A percentile compares a stretch with the other conserved stretches of the same genome.
Conservation (phyloP, 768 basidiomycete genomes). For the Lentinus brumalis region DNA sequence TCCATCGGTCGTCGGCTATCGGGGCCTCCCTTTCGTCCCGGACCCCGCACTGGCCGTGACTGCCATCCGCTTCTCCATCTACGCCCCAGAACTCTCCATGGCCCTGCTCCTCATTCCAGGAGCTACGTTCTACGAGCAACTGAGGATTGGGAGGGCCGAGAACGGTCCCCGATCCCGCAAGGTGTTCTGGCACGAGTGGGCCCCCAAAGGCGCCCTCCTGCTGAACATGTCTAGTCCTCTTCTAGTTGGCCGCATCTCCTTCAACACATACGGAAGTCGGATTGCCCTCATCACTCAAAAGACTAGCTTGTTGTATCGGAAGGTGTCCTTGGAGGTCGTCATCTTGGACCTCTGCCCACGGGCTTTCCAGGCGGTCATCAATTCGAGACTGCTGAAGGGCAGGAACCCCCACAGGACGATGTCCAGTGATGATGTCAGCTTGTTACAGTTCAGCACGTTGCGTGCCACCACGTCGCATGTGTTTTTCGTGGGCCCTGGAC, state of each 20-base stretch:
- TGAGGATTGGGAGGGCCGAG: background rate
- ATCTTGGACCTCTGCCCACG: background rate
- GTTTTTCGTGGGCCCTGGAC: background rate
- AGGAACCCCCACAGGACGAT: too few relatives aligned
- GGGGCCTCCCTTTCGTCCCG: background rate
- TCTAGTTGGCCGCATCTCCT: background rate
- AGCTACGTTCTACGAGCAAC: background rate
- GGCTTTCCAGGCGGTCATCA: background rate
- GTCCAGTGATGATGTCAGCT: background rate
- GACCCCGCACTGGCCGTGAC: background rate
- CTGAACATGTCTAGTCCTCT: background rate
- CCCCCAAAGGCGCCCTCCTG: background rate
- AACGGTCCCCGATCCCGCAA: background rate
- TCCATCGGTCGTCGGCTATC: background rate
- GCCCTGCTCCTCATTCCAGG: background rate
- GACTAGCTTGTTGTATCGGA: background rate
- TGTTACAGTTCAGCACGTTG: background rate
- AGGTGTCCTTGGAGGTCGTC: background rate
- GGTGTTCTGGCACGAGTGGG: slow-evolving; percentile 6
- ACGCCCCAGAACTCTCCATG: background rate
- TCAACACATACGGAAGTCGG: background rate
- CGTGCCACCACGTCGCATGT: background rate
- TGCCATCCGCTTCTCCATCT: slow-evolving; percentile 1
- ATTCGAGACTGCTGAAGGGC: background rate
- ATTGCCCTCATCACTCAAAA: background rate